Evolutionary conservation across 2,329 filamentous ascomycete genomes (phyloP).

Genomic region (Ramularia endophylla): DNA sequence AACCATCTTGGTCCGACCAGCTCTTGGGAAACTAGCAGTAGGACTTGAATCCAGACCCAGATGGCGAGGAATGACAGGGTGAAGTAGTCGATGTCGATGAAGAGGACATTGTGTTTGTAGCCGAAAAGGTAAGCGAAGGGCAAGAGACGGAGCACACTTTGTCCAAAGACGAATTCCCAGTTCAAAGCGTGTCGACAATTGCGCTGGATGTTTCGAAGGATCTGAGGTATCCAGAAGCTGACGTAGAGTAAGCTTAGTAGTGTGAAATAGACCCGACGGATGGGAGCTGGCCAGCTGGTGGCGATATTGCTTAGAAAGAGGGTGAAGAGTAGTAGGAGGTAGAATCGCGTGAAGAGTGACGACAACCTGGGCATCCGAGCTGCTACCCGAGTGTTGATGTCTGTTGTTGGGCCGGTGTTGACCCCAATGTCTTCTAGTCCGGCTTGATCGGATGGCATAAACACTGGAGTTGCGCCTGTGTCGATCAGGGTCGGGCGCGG

Average conservation of each 20-base stretch:
- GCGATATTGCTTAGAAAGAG: constrained; percentile 55
- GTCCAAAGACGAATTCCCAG: constrained; percentile 84
- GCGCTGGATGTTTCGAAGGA: constrained; percentile 79
- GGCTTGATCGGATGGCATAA: constrained; percentile 56
- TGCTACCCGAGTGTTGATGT: constrained; percentile 12
- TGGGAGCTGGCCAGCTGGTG: constrained; percentile 48
- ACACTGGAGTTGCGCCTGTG: constrained; percentile 47
- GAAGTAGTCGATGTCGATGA: constrained; percentile 61
- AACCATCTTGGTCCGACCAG: constrained; percentile 85
- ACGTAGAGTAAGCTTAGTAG: constrained; percentile 67
- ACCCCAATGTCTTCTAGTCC: constrained; percentile 29
- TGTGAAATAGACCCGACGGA: constrained; percentile 54
- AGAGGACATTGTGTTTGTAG: constrained; percentile 71
- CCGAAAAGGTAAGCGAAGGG: constrained; percentile 85
- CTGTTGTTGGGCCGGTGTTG: constrained; percentile 31
- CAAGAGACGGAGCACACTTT: constrained; percentile 69
- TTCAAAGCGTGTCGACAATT: constrained; percentile 88
- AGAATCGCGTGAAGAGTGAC: constrained; percentile 57
- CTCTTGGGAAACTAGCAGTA: constrained; percentile 73
- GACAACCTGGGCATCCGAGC: constrained; percentile 38
- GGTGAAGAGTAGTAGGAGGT: constrained; percentile 52
- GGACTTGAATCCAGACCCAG: constrained; percentile 86
- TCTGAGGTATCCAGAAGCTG: constrained; percentile 89
- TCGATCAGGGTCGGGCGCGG: constrained; percentile 31
- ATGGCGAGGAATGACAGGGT: constrained; percentile 60